Percentiles rank a stretch among this genome's conserved stretches.
Evolutionary conservation across 2,329 filamentous ascomycete species (phyloP).

Genomic region (Microdochium trichocladiopsis): DNA sequence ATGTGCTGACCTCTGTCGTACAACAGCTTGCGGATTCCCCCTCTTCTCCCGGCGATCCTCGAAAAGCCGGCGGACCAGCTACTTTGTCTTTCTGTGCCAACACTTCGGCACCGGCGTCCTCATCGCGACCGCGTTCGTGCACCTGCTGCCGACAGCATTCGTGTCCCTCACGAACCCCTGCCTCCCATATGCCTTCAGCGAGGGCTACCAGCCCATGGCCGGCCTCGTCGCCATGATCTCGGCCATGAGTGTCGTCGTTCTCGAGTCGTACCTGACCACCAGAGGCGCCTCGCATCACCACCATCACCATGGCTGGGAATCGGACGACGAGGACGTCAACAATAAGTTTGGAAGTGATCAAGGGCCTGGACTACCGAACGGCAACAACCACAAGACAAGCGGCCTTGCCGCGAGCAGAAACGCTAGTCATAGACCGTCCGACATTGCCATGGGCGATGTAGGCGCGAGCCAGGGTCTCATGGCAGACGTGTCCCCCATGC

Average conservation of each 20-base stretch:
- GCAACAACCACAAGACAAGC: slow-evolving; percentile 11
- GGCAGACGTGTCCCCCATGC: slow-evolving; percentile 50
- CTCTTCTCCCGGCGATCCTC: slow-evolving; percentile 54
- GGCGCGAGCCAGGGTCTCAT: slow-evolving; percentile 49
- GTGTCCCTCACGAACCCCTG: slow-evolving; percentile 60
- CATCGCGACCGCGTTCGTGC: slow-evolving; percentile 81
- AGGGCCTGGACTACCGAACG: slow-evolving; percentile 13
- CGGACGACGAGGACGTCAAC: slow-evolving; percentile 27
- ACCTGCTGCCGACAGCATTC: slow-evolving; percentile 64
- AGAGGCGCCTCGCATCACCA: slow-evolving; percentile 56
- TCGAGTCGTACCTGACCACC: slow-evolving; percentile 86
- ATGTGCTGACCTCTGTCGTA: slow-evolving; percentile 6
- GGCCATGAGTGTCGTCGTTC: slow-evolving; percentile 72
- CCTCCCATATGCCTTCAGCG: slow-evolving; percentile 71
- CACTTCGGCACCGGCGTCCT: slow-evolving; percentile 79
- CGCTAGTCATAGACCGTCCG: slow-evolving; percentile 32
- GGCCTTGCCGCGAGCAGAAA: slow-evolving; percentile 30
- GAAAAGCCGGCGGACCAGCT: slow-evolving; percentile 48
- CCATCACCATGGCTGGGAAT: slow-evolving; percentile 36
- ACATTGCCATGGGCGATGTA: slow-evolving; percentile 44
- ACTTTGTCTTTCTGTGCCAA: slow-evolving; percentile 59
- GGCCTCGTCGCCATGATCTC: slow-evolving; percentile 77
- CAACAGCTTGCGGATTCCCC: slow-evolving; percentile 57
- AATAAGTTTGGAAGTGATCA: slow-evolving; percentile 8
- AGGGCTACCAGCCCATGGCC: slow-evolving; percentile 71